Evolutionary conservation across 495 filamentous ascomycete species (phyloP), one percentile per base, ranked within the genome.

Genomic region (Penicillium roqueforti): DNA sequence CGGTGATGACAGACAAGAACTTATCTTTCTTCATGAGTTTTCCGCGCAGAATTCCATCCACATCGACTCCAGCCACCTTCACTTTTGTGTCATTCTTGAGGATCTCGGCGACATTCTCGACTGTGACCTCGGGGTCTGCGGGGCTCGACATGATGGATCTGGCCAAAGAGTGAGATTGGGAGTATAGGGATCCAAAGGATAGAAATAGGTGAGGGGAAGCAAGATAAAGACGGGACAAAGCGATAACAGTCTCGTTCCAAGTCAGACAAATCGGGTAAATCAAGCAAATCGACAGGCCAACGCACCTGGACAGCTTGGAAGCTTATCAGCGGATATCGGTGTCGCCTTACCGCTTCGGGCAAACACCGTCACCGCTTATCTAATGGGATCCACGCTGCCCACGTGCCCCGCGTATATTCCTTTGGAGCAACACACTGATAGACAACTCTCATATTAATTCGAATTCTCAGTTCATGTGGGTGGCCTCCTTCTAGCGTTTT

Each of bases 1-100:
- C 80, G 42, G 83, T 68, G 20, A 85, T 86, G 46, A 98, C 81
- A 7, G 87, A 91, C 4, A 97, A 72, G 72, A 98, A 98, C 73
- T 98, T 98, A 67, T 87, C 88, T 76, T 96, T 97, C 59, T 91
- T 88, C 66, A 98, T 85, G 37, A 98, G 80, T 74, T 98, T 98
- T 51, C 93, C 93, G 16, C 93, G 89, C 23, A 96, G 80, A 26
- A 86, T 78, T 56, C 93, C 93, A 68, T 98, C 93, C 50, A 92
- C 88, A 68, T 98, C 93, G 52, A 95, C 68, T 14, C 93, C 93
- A 16, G 89, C 92, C 31, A 98, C 80, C 69, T 97, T 98, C 67
- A 98, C 91, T 53, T 85, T 85, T 58, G 77, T 85, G 70, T 98
- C 93, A 67, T 87, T 51, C 53, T 74, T 63, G 10, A 97, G 83